Percentiles rank a stretch among this genome's conserved stretches.
phyloP scores from a whole-genome alignment of 2,329 filamentous ascomycete genomes.

The Sclerotinia minor region DNA sequence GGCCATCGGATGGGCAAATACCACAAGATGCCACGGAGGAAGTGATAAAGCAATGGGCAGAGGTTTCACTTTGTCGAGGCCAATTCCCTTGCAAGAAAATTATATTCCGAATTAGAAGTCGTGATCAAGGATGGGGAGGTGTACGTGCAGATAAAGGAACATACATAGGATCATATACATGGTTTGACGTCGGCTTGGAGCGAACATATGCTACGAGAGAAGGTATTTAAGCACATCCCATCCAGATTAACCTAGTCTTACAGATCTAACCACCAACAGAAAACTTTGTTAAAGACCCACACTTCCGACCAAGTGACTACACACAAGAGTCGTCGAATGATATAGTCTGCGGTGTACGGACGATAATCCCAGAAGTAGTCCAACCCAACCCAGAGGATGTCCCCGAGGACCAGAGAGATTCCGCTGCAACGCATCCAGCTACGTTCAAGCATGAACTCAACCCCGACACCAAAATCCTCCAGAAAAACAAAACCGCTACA shows the following conservation, averaged over 20 bases:
- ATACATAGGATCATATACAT: conserved; percentile 56
- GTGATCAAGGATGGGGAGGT: conserved; percentile 60
- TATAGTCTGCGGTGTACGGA: conserved; percentile 43
- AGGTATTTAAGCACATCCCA: conserved; percentile 25
- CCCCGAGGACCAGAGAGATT: not conserved
- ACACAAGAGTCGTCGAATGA: not conserved
- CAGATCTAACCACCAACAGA: not conserved
- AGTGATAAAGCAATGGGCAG: conserved; percentile 31
- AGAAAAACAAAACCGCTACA: conserved; percentile 52
- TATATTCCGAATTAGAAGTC: conserved; percentile 57
- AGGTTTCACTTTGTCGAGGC: conserved; percentile 27
- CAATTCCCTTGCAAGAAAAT: conserved; percentile 58
- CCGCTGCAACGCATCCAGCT: conserved; percentile 13
- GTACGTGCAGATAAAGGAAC: conserved; percentile 40
- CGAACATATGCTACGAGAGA: conserved; percentile 47
- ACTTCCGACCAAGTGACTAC: conserved; percentile 11
- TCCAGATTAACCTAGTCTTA: not conserved
- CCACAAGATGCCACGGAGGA: conserved; percentile 31
- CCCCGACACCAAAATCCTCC: conserved; percentile 42
- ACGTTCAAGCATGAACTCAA: conserved; percentile 46
- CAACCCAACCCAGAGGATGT: conserved; percentile 19
- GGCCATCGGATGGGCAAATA: conserved; percentile 19
- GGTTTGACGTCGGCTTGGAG: conserved; percentile 65
- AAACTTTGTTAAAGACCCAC: conserved; percentile 1
- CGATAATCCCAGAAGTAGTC: conserved; percentile 41